Conservation (phyloP, 768 basidiomycete species). For the Leucosporidium scottii region DNA sequence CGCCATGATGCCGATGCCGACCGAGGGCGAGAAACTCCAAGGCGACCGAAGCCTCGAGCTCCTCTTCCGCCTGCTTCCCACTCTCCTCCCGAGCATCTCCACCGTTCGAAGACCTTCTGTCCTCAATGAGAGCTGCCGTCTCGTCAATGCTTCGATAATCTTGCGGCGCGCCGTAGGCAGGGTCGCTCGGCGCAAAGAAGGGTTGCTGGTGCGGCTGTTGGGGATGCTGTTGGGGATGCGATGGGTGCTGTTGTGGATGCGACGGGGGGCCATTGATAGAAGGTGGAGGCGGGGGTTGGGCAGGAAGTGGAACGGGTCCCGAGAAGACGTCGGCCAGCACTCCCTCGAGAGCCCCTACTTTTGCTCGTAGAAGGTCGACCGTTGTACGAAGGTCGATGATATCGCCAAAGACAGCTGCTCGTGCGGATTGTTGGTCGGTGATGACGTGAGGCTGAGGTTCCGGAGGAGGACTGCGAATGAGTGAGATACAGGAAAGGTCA, state of each 20-base stretch:
- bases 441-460: not conserved
- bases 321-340: not conserved
- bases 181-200: too few species aligned
- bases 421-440: not conserved
- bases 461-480: not conserved
- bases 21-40: slow-evolving; percentile 5
- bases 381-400: not conserved
- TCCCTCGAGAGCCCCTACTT: not conserved
- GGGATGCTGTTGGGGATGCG: not conserved
- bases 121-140: not conserved
- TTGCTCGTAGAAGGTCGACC: not conserved
- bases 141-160: not conserved
- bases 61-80: slow-evolving; percentile 1
- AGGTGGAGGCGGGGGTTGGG: not conserved
- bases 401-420: not conserved
- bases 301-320: not conserved
- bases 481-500: not conserved
- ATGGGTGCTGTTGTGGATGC: not conserved
- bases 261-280: not conserved
- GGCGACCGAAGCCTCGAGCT: not conserved
- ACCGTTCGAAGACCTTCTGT: not conserved
- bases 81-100: not conserved
- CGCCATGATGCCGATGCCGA: not conserved
- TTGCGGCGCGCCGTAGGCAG: not conserved
- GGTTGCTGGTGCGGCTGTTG: not conserved